Evolutionary conservation across 441 rosid genomes (phyloP), one percentile per base, ranked within the genome.

Genomic region (Pelargonium australe): DNA sequence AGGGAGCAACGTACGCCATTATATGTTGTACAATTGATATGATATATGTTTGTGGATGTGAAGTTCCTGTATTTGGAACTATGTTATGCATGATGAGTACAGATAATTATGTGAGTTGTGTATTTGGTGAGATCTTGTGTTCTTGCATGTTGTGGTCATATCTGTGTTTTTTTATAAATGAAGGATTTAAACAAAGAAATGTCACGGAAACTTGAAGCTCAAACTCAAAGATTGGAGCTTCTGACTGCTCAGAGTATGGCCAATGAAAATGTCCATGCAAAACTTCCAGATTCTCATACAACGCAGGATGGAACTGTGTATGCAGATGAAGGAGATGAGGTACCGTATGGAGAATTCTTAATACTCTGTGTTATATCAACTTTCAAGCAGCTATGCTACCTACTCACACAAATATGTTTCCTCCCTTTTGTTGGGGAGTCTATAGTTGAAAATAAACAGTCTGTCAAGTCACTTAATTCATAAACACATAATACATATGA

Each of bases 261-360:
- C 65, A 69, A 62, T 67, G 94, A 77, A 68, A 80, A 83, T 75
- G 64, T 76, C 64, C 78, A 85, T 9, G 75, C 81, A 73, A 88
- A 83, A 75, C 85, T 77, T 66, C 79, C 80, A 12, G 95, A 88
- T 74, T 68, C 88, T 68, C 85, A 40, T 53, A 41, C 73, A 23
- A 41, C 72, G 61, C 87, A 76, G 74, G 97, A 92, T 71, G 79
- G 73, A 71, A 58, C 81, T 81, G 78, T 90, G 44, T 90, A 85
- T 79, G 98, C 96, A 16, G 99, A 92, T 75, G 99, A 95, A 82
- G 99, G 99, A 45, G 99, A 95, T 58, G 99, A 95, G 99, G 99
- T 92, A 81, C 58, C 76, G 14, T 61, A 51, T 68, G 17, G 17
- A 31, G 19, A 58, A 34, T 53, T 37, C 7, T 37, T 55, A 20